Base-by-base conservation (phyloP, 2,329 filamentous ascomycete genomes). In the Pseudogymnoascus sp. region DNA sequence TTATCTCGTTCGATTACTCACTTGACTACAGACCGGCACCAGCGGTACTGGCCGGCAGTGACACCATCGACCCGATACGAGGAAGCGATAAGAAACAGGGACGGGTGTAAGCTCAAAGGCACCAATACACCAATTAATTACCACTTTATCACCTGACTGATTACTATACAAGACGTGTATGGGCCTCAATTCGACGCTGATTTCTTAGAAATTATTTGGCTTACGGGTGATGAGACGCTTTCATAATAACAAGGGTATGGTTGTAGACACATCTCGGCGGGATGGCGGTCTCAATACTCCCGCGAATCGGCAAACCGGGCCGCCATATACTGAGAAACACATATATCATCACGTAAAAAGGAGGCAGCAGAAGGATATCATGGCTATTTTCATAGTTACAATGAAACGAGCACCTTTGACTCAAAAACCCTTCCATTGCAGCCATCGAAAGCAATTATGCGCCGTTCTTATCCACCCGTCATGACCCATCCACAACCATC, bases 381-480 rank as follows among this genome's bases (percentile, higher is more conserved):
- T 59, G 37, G 57, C 57, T 59, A 59, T 59, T 59, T 35, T 40
- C 57, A 59, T 59, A 59, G 37, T 40, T 59, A 59, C 57, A 59
- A 40, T 59, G 57, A 39, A 59, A 40, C 57, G 37, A 59, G 57
- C 47, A 59, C 37, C 17, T 37, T 36, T 59, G 57, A 39, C 57
- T 59, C 57, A 54, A 54, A 54, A 54, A 33, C 47, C 47, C 47
- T 33, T 54, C 47, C 47, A 54, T 54, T 54, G 47, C 47, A 33
- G 13, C 57, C 37, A 59, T 59, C 35, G 21, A 59, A 37, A 39
- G 57, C 57, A 59, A 40, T 59, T 40, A 59, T 59, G 57, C 57
- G 57, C 57, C 57, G 33, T 37, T 40, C 37, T 59, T 40, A 37
- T 59, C 37, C 37, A 40, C 57, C 57, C 57, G 21, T 59, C 57